phyloP scores from a whole-genome alignment of 192 early-diverging fungal genomes.

The Coemansia sp. region DNA sequence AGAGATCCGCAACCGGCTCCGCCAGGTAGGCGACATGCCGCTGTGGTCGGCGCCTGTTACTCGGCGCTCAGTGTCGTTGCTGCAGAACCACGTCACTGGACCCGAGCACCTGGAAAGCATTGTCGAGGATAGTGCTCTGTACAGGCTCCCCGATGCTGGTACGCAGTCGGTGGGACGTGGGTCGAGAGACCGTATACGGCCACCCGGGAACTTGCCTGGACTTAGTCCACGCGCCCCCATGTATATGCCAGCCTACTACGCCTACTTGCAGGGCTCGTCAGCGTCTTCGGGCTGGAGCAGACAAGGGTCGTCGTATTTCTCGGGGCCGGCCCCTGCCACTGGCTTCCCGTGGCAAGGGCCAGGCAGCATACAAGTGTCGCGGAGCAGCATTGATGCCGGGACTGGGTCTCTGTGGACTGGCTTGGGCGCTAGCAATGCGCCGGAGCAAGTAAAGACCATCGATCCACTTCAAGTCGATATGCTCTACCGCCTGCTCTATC shows the following conservation, averaged over 20 bases:
- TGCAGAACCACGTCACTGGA: slow-evolving; percentile 25
- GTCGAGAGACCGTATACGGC: slow-evolving; percentile 16
- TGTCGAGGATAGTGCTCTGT: slow-evolving; percentile 34
- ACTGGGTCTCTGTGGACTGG: neutral
- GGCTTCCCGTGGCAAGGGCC: slow-evolving; percentile 21
- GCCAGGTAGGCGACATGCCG: slow-evolving; percentile 28
- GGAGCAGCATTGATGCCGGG: slow-evolving; percentile 32
- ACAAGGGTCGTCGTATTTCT: slow-evolving; percentile 40
- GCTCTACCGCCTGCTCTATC: slow-evolving; percentile 40
- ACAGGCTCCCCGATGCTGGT: slow-evolving; percentile 6
- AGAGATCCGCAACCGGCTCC: slow-evolving; percentile 25
- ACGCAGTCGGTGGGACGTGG: neutral
- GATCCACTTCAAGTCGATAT: slow-evolving; percentile 41
- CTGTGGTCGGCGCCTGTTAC: slow-evolving; percentile 41
- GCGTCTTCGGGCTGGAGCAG: slow-evolving; percentile 28
- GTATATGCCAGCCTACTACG: slow-evolving; percentile 33
- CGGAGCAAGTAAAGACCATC: neutral
- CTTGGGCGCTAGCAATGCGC: neutral
- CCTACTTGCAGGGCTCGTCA: slow-evolving; percentile 19
- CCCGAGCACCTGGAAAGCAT: slow-evolving; percentile 44
- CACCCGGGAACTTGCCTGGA: neutral
- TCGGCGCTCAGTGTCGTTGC: slow-evolving; percentile 44
- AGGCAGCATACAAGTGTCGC: slow-evolving; percentile 23
- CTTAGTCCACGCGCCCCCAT: slow-evolving; percentile 24
- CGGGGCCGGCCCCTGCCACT: slow-evolving; percentile 7